A percentile compares a stretch with the other conserved stretches of the same genome.
Conservation (phyloP, 2,329 filamentous ascomycete genomes). For the Diplodia corticola region DNA sequence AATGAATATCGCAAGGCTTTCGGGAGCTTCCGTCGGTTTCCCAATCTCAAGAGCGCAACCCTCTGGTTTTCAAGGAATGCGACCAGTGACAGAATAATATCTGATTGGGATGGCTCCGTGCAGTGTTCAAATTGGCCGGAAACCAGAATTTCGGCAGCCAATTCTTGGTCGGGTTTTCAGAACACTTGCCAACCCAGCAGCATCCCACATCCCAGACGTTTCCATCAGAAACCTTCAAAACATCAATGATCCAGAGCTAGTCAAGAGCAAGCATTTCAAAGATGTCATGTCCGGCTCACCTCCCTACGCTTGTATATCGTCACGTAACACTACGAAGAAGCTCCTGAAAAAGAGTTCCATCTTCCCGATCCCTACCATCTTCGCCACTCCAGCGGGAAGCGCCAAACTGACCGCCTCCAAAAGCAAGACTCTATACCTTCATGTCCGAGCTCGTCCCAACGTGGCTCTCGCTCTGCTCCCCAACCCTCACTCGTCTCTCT, state of each 20-base stretch:
- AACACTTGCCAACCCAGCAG: background rate
- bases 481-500: slow-evolving; percentile 44
- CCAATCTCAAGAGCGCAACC: background rate
- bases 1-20: background rate
- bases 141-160: background rate
- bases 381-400: background rate
- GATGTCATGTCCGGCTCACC: background rate
- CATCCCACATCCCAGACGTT: background rate
- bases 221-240: background rate
- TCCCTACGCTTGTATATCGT: background rate
- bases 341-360: background rate
- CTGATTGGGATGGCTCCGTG: background rate
- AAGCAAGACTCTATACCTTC: slow-evolving; percentile 29
- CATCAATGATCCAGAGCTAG: background rate
- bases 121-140: background rate
- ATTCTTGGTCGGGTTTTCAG: background rate
- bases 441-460: slow-evolving; percentile 24
- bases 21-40: background rate
- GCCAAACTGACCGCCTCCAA: background rate
- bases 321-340: background rate
- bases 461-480: slow-evolving; percentile 30
- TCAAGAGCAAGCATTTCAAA: background rate
- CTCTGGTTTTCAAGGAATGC: background rate
- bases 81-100: background rate
- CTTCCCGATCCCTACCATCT: background rate